Conservation (phyloP, 257 asterid genomes). For the Solanum clarkiae region DNA sequence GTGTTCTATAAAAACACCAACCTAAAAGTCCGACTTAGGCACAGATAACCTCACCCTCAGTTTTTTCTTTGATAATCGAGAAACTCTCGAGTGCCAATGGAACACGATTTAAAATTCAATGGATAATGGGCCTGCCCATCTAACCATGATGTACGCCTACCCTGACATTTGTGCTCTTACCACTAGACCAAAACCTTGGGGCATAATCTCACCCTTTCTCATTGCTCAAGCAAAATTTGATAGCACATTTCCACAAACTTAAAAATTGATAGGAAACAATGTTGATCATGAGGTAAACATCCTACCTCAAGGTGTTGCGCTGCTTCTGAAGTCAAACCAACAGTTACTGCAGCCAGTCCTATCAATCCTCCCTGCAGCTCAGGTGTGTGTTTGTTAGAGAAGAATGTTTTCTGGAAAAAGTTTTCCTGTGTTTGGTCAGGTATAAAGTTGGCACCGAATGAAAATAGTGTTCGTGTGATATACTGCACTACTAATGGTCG, state of each 20-base stretch:
- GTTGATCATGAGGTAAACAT: not conserved
- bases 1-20: not conserved
- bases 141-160: not conserved
- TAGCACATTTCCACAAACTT: not conserved
- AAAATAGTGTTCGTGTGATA: not conserved
- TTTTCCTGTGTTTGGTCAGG: not conserved
- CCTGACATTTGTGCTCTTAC: not conserved
- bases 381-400: not conserved
- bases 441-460: not conserved
- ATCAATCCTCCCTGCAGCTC: conserved; percentile 78
- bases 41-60: not conserved
- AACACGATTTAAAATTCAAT: not conserved
- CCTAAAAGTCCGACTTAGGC: not conserved
- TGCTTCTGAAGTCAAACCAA: conserved; percentile 87
- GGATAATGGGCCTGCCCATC: not conserved
- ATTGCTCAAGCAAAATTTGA: not conserved
- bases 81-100: not conserved
- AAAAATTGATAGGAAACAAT: not conserved
- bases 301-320: conserved; percentile 85
- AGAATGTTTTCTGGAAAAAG: not conserved
- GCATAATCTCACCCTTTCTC: not conserved
- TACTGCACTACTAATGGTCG: not conserved
- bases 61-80: not conserved
- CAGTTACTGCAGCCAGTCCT: conserved; percentile 97
- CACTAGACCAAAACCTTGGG: not conserved